Percentiles rank a stretch among this genome's conserved stretches.
phyloP scores from a whole-genome alignment of 371 early-diverging fungal species.

The Parasitella parasitica region DNA sequence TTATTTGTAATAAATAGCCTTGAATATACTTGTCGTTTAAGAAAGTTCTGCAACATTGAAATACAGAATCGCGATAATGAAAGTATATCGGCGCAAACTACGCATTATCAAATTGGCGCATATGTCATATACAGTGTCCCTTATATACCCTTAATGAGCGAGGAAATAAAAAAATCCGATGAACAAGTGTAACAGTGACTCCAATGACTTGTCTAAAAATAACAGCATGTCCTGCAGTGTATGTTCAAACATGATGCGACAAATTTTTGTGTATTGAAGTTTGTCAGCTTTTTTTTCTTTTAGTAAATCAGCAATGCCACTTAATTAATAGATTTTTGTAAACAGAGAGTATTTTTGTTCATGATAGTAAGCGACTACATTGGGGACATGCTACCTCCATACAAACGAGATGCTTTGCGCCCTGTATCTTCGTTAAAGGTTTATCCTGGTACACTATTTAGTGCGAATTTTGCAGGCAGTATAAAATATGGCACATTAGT shows the following conservation, averaged over 20 bases:
- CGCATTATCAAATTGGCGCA: neutral
- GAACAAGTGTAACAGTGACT: neutral
- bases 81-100: neutral
- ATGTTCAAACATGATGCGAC: neutral
- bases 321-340: constrained; percentile 1
- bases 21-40: neutral
- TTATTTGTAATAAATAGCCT: neutral
- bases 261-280: neutral
- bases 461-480: neutral
- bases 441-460: neutral
- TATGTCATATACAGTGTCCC: neutral
- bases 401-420: neutral
- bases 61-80: neutral
- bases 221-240: neutral
- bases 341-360: neutral
- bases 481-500: no score
- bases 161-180: neutral
- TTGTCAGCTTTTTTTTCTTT: constrained; percentile 8
- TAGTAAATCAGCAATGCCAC: neutral
- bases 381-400: neutral
- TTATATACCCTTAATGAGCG: neutral
- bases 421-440: neutral
- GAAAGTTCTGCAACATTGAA: neutral
- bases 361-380: neutral
- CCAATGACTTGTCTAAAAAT: neutral